Evolutionary conservation across 2,329 filamentous ascomycete genomes (phyloP).

Genomic region (Capronia epimyces): DNA sequence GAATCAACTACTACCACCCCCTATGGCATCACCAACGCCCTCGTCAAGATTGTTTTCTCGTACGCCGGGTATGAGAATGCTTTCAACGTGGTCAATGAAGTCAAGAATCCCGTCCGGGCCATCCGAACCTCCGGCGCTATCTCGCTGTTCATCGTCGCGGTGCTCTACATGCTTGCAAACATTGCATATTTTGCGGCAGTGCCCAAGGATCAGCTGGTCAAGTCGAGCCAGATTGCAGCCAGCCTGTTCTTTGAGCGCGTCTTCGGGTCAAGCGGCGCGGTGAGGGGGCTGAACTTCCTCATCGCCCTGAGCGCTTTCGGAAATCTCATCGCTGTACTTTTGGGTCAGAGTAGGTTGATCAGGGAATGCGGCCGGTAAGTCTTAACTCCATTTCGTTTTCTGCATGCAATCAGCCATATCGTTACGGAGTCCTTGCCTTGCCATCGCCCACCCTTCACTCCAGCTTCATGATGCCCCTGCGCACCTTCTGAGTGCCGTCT

Average conservation of each 20-base stretch:
- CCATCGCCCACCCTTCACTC: no score
- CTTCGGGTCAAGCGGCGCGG: constrained; percentile 48
- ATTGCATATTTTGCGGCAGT: constrained; percentile 58
- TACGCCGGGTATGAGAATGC: constrained; percentile 56
- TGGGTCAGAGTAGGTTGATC: constrained; percentile 53
- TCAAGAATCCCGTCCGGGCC: constrained; percentile 52
- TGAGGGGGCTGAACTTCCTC: constrained; percentile 53
- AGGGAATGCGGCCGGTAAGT: constrained; percentile 50
- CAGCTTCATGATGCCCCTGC: no score
- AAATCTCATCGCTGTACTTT: constrained; percentile 52
- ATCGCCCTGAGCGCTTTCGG: constrained; percentile 56
- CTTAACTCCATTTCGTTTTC: background rate
- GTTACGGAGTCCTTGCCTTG: no score
- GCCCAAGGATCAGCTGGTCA: constrained; percentile 49
- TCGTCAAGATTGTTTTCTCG: constrained; percentile 56
- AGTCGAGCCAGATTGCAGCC: constrained; percentile 52
- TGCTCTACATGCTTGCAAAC: constrained; percentile 56
- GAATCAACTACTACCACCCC: constrained; percentile 37
- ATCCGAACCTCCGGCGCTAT: constrained; percentile 48
- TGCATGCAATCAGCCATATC: background rate
- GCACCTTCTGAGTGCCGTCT: no score
- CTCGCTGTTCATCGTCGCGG: constrained; percentile 49
- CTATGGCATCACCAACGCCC: constrained; percentile 53
- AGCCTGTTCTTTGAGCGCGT: constrained; percentile 56
- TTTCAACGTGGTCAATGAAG: constrained; percentile 59